Evolutionary conservation across 2,329 filamentous ascomycete genomes (phyloP).

Genomic region (Stagonosporopsis chrysanthemi): DNA sequence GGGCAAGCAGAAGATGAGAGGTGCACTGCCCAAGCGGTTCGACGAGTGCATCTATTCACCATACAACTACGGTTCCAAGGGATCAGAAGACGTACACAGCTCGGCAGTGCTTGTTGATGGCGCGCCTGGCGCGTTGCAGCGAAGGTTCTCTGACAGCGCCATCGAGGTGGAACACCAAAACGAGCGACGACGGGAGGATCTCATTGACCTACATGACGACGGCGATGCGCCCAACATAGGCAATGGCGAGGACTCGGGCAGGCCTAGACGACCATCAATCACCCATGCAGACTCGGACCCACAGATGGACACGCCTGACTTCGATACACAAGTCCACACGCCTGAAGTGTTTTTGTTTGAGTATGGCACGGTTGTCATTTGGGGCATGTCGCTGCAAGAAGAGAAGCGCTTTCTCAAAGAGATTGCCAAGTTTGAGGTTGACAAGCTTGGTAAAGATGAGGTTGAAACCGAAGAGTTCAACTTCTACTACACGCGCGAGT

Average conservation of each 20-base stretch:
- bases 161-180: slow-evolving; percentile 70
- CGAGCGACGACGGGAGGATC: slow-evolving; percentile 64
- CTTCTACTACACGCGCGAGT: slow-evolving; percentile 98
- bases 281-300: slow-evolving; percentile 44
- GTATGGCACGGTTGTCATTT: slow-evolving; percentile 96
- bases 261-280: slow-evolving; percentile 34
- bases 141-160: slow-evolving; percentile 76
- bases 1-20: slow-evolving; percentile 76
- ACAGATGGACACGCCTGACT: slow-evolving; percentile 65
- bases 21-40: slow-evolving; percentile 87
- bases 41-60: slow-evolving; percentile 98
- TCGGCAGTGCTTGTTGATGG: slow-evolving; percentile 41
- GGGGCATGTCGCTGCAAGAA: slow-evolving; percentile 93
- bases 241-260: slow-evolving; percentile 36
- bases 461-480: slow-evolving; percentile 98
- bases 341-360: slow-evolving; percentile 96
- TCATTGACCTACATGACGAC: slow-evolving; percentile 67
- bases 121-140: slow-evolving; percentile 55
- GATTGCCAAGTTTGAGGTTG: slow-evolving; percentile 90
- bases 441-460: slow-evolving; percentile 86
- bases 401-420: slow-evolving; percentile 93
- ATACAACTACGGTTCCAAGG: slow-evolving; percentile 74
- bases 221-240: slow-evolving; percentile 40
- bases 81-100: slow-evolving; percentile 46
- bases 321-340: slow-evolving; percentile 87